A percentile compares a stretch with the other conserved stretches of the same genome.
phyloP scores from a whole-genome alignment of 345 rosid genomes.

The Citrus hindsii region DNA sequence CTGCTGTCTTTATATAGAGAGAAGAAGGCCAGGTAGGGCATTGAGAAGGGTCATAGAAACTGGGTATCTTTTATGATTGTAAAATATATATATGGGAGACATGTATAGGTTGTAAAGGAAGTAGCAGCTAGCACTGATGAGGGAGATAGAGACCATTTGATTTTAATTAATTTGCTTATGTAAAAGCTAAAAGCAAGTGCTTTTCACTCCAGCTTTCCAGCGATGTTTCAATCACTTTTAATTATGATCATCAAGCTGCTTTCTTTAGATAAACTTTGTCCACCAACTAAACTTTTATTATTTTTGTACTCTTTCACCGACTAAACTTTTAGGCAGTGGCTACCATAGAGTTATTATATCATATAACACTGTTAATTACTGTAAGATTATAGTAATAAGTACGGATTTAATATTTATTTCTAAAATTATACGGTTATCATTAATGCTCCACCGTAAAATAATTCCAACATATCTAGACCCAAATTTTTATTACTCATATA shows the following conservation, averaged over 20 bases:
- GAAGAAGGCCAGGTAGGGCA: background rate
- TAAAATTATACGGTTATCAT: no score
- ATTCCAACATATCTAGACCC: no score
- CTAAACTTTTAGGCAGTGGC: background rate
- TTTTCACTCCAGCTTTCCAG: conserved; percentile 2
- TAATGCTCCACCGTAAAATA: fast-evolving
- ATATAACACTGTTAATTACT: no score
- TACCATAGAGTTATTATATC: no score
- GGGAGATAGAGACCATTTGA: no score
- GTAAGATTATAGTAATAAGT: no score
- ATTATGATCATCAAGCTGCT: background rate
- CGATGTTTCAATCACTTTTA: background rate
- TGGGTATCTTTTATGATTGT: no score
- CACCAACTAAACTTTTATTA: background rate
- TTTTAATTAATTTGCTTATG: no score
- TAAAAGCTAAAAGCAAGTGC: background rate
- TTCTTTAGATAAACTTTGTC: background rate
- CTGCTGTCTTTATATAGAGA: background rate
- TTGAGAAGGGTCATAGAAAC: background rate
- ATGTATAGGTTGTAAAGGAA: conserved; percentile 2
- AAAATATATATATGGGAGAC: no score
- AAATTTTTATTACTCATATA: background rate
- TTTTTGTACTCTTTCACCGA: background rate
- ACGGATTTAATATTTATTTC: fast-evolving
- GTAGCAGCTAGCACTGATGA: background rate